Base-by-base conservation (phyloP, 208 protist genomes). In the Acanthamoeba triangularis region DNA sequence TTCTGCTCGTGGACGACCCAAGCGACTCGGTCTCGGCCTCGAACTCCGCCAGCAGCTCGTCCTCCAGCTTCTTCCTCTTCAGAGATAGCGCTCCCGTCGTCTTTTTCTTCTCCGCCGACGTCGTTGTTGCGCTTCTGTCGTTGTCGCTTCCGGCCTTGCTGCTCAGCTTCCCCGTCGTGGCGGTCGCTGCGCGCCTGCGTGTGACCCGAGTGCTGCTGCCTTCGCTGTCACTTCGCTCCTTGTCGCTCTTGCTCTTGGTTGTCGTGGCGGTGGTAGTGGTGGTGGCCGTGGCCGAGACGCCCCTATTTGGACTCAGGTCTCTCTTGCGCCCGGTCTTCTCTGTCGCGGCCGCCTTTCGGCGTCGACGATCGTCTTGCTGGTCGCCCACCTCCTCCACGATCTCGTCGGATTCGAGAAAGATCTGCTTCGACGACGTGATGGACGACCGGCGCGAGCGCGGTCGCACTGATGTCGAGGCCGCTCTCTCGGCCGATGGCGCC, bases 331-430 rank as follows among this genome's bases (percentile, higher is more conserved):
- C 63, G 63, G n/a, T 10, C 14, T 13, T 72, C 63, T 72, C 61
- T 30, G 61, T 20, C 30, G 11, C 8, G 5, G 25, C 37, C 13
- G 49, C 41, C 35, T 37, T 33, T 16, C 76, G 76, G 14, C 33
- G 47, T 25, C 35, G 44, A 35, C 13, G 80, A 28, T 54, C 52
- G 28, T 63, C 6, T 25, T 82, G 72, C 18, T 82, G 72, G 20
- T 82, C 72, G 80, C 49, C 52, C 23, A 41, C 49, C 47, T 88
- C 80, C 6, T 88, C 80, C 30, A 88, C 80, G 52, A 88, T 63
- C 80, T 88, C 80, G 25, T 88, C 80, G 30, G 80, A 88, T n/a
- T 88, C 80, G 4, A 88, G 80, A 28, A 88, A 88, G 80, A 88
- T 20, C 33, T 88, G 80, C 80, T 63, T 88, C 8, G 52, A 63